Conservation (phyloP, 768 basidiomycete species). For the Boletus sp. region DNA sequence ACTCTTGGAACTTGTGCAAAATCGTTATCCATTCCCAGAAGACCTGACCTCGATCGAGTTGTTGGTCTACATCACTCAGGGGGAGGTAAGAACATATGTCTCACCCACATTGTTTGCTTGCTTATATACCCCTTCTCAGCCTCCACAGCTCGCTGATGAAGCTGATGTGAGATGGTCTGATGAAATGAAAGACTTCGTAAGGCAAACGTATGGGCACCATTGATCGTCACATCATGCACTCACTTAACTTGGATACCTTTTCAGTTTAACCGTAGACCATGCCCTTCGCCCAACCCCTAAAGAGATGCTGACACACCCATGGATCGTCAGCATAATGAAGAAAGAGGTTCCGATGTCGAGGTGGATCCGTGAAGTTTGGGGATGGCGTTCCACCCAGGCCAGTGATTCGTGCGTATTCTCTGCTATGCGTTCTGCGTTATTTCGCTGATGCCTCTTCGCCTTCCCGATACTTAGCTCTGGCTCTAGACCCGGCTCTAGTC, state of each 20-base stretch:
- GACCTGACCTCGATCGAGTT: conserved; percentile 94
- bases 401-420: conserved; percentile 20
- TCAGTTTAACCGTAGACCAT: conserved; percentile 70
- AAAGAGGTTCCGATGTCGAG: conserved; percentile 85
- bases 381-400: conserved; percentile 53
- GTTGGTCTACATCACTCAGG: conserved; percentile 83
- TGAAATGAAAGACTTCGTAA: conserved; percentile 91
- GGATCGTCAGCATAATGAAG: conserved; percentile 75
- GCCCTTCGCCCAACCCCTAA: conserved; percentile 73
- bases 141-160: conserved; percentile 81
- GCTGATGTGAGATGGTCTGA: conserved; percentile 63
- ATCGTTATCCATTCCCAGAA: conserved; percentile 91
- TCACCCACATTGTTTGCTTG: conserved; percentile 7
- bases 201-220: conserved; percentile 60
- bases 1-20: conserved; percentile 89
- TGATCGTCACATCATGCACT: background rate
- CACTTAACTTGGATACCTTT: conserved; percentile 2
- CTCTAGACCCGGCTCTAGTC: conserved; percentile 32
- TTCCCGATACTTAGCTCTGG: conserved; percentile 11
- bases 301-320: conserved; percentile 81
- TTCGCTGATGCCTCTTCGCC: background rate
- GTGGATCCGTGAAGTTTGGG: conserved; percentile 87
- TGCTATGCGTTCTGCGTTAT: background rate
- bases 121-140: conserved; percentile 42
- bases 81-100: conserved; percentile 52